Base-by-base conservation (phyloP, 108 stramenopile species). In the Seminavis robusta region DNA sequence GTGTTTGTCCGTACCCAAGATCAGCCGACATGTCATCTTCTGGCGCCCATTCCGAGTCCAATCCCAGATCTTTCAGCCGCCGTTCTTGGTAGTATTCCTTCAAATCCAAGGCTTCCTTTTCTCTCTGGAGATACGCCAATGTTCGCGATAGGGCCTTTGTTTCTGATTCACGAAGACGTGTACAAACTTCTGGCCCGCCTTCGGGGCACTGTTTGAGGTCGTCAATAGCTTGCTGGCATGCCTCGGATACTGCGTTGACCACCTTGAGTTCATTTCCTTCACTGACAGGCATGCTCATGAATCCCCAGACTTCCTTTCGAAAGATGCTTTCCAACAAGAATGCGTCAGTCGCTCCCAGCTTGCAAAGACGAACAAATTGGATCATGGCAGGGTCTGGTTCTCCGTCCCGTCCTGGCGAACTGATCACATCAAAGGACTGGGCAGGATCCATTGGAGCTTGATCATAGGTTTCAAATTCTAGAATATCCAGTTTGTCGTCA, bases 61-160 rank as follows among this genome's bases (percentile, higher is more conserved):
- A 68, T 10, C 90, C 90, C 47, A 96, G 65, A 33, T 85, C 88
- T 67, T 92, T 94, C 59, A 96, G 61, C 25, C 95, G 81, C 33
- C 94, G 66, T 64, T 94, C 87, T 63, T 95, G 94, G 60, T 96
- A 96, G 69, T 96, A 96, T 56, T 92, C 92, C 71, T 95, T 95
- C 59, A 83, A 55, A 61, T 94, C 94, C 57, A 96, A 65, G 19
- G 92, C 93, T 53, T 89, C 79, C 52, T 67, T 80, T 54, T 96
- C 95, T 44, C 87, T 75, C 44, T 76, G 61, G 71, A 94, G 65
- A 52, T 72, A 96, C 21, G 69, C 73, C 10, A 75, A 39, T 9
- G 92, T 92, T 45, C 81, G 46, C 51, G 64, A 63, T n/a, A 92
- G 48, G 7, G 78, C 85, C 48, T 67, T 56, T 17, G 56, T 68